A percentile compares a stretch with the other conserved stretches of the same genome.
Evolutionary conservation across 306 rosid species (phyloP).

Genomic region (Alnus rubra): DNA sequence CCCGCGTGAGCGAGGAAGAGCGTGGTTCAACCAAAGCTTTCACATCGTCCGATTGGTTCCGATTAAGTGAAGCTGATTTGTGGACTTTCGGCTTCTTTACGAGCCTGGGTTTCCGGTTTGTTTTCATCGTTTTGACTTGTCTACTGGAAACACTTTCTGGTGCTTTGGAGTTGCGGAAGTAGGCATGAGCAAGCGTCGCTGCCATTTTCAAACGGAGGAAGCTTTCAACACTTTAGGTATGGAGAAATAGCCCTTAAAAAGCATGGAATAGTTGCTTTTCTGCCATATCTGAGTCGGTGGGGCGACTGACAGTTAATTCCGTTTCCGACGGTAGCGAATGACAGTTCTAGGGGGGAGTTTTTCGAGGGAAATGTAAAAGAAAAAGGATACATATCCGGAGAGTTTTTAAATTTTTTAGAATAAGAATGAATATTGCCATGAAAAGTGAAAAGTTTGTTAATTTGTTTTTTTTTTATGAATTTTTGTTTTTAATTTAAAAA

Average conservation of each 20-base stretch:
- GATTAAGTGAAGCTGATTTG: neutral
- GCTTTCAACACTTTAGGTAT: neutral
- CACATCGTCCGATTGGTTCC: neutral
- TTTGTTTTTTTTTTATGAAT: no score
- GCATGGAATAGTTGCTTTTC: neutral
- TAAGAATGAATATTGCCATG: no score
- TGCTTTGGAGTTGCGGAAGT: constrained; percentile 19
- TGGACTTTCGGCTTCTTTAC: constrained; percentile 15
- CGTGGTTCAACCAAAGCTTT: constrained; percentile 15
- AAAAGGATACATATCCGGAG: no score
- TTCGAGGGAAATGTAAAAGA: no score
- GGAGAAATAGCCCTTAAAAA: neutral
- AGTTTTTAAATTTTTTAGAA: no score
- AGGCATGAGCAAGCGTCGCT: constrained; percentile 20
- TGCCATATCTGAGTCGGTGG: neutral
- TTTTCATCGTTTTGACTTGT: constrained; percentile 16
- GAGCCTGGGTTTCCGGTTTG: constrained; percentile 13
- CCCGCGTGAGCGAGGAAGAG: constrained; percentile 30
- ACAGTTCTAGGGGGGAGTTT: neutral
- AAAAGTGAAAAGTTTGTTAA: no score
- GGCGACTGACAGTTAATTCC: neutral
- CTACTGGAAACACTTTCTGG: constrained; percentile 19
- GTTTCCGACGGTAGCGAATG: neutral
- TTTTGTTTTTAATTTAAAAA: no score
- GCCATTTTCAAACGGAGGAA: constrained; percentile 30